Base-by-base conservation (phyloP, 1,284 basidiomycete species). In the Leccinum solheimii region DNA sequence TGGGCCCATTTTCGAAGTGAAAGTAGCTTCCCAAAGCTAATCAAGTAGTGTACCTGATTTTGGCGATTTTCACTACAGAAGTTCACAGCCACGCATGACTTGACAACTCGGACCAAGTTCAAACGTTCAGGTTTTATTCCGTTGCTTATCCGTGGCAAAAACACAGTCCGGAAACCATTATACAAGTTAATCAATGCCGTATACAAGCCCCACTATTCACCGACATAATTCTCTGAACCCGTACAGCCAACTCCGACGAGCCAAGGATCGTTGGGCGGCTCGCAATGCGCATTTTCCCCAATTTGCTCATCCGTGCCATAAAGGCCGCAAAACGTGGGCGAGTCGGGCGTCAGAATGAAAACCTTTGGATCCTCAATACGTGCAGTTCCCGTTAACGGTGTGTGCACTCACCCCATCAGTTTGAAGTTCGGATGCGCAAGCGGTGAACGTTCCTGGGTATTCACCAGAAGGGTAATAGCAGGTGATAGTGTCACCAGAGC, bases 231-330 rank as follows among this genome's bases (percentile, higher is more conserved):
- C 48, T 64, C 67, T 27, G 68, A 57, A 21, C 30, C 56, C 3
- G 59, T 67, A 48, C 67, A 70, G 1, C 21, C 23, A 14, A 32
- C 13, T 21, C 2, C 52, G 10, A 55, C 14, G 19, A 60, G 55
- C 62, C 67, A 70, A 56, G 61, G 67, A 27, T 70, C 9, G 49
- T 69, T 70, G 45, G 21, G n/a, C 10, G 66, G 50, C 13, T 48
- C 19, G 26, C 60, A 59, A 40, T 63, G 55, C 14, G 50, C 21
- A 51, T 71, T 67, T 16, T 53, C 57, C 34, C 60, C 67, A 10
- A 65, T 59, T 4, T 52, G 3, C 2, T 43, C 13, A 32, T 19
- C 54, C 8, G 16, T 43, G n/a, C 10, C 40, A 43, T 43, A 19
- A 19, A 43, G n/a, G 5, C 40, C 16, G 10, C 69, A 68, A 30